These are phyloP conservation scores for Dryadomyces quercus-mongolicae DNA, from an alignment of 2,329 filamentous ascomycete species.

Conservation along the genomic window DNA sequence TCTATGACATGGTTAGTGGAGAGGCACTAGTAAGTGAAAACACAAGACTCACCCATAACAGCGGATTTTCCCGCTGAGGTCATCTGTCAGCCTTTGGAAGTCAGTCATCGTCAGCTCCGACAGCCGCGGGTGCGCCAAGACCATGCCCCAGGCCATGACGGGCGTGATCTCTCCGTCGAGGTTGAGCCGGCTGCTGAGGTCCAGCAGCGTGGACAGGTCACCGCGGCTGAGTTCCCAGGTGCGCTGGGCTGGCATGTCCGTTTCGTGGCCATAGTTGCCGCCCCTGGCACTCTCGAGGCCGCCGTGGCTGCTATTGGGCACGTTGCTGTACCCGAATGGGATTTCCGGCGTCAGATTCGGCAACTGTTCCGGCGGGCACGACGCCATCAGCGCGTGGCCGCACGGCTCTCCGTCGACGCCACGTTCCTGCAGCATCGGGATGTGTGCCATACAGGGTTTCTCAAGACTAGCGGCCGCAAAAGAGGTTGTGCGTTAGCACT, in stretches of 20 bases:
- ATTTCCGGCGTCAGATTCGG: constrained; percentile 34
- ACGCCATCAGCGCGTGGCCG: constrained; percentile 88
- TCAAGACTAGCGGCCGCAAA: constrained; percentile 49
- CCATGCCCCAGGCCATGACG: constrained; percentile 84
- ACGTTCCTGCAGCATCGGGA: constrained; percentile 63
- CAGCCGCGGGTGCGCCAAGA: constrained; percentile 61
- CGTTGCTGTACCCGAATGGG: constrained; percentile 37
- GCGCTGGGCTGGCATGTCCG: constrained; percentile 42
- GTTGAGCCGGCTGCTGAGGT: constrained; percentile 71
- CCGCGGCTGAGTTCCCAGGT: constrained; percentile 60
- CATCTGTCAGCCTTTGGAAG: constrained; percentile 58
- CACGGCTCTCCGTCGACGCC: constrained; percentile 55
- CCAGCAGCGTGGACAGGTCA: constrained; percentile 69
- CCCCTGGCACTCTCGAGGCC: constrained; percentile 6
- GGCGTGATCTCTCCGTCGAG: constrained; percentile 87
- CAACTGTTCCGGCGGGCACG: constrained; percentile 63
- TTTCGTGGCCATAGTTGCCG: not conserved
- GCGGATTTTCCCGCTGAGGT: constrained; percentile 67
- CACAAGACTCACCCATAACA: constrained; percentile 75
- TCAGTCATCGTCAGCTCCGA: constrained; percentile 54
- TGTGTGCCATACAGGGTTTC: constrained; percentile 84
- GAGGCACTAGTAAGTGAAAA: constrained; percentile 5
- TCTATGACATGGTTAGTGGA: constrained; percentile 21
- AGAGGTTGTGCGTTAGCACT: not conserved
- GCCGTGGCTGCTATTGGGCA: constrained; percentile 11